Conservation (phyloP, 306 rosid genomes). For the Lupinus albus region DNA sequence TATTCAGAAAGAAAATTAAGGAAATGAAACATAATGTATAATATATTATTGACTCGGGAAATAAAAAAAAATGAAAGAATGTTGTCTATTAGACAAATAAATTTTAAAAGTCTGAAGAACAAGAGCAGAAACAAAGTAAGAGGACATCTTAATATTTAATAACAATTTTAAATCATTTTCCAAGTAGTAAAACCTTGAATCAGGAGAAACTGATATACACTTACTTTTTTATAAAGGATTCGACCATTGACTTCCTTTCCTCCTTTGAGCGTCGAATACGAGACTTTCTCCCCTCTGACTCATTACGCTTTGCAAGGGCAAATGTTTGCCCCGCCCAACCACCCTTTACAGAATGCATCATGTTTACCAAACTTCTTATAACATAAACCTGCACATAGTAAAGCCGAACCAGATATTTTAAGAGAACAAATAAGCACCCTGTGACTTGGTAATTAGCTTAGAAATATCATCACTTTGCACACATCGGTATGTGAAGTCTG, state of each 20-base stretch:
- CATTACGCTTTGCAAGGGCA: constrained; percentile 87
- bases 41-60: not conserved
- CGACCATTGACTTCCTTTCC: constrained; percentile 90
- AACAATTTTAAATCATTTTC: not conserved
- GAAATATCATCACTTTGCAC: constrained; percentile 6
- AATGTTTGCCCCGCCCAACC: constrained; percentile 81
- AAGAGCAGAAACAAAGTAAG: not conserved
- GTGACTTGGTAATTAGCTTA: constrained; percentile 9
- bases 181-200: not conserved
- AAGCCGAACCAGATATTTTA: constrained; percentile 26
- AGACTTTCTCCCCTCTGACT: constrained; percentile 73
- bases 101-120: not conserved
- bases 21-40: not conserved
- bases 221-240: constrained; percentile 83
- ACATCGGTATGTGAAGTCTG: not conserved
- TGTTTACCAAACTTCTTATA: constrained; percentile 37
- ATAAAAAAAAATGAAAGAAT: not conserved
- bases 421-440: not conserved
- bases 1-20: not conserved
- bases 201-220: constrained; percentile 25
- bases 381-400: constrained; percentile 42
- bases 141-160: constrained; percentile 10
- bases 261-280: constrained; percentile 88
- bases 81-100: not conserved
- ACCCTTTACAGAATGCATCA: constrained; percentile 73